phyloP scores from a whole-genome alignment of 352 stramenopile species.

The Phytophthora idaei region DNA sequence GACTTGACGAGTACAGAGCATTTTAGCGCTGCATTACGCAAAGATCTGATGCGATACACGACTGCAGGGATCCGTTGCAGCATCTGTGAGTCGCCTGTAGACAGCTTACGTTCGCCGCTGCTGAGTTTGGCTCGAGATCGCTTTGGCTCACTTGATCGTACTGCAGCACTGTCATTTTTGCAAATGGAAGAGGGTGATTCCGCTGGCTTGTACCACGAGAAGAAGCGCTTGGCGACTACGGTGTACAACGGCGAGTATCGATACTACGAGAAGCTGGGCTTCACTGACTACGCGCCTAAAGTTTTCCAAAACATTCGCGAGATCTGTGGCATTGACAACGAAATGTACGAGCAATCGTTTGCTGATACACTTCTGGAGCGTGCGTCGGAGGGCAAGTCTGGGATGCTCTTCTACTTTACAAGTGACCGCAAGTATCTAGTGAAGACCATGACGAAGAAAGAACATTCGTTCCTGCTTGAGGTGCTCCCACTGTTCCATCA shows the following conservation, averaged over 20 bases:
- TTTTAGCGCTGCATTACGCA: constrained; percentile 77
- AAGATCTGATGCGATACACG: constrained; percentile 88
- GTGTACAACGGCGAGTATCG: constrained; percentile 85
- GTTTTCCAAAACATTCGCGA: constrained; percentile 87
- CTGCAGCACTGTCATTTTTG: constrained; percentile 52
- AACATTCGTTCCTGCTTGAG: constrained; percentile 83
- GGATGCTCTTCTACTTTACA: constrained; percentile 91
- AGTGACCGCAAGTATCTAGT: constrained; percentile 86
- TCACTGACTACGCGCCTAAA: constrained; percentile 86
- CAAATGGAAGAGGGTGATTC: constrained; percentile 69
- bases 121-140: constrained; percentile 43
- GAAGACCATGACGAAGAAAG: constrained; percentile 90
- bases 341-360: constrained; percentile 86
- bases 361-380: constrained; percentile 82
- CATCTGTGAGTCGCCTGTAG: constrained; percentile 59
- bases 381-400: constrained; percentile 85
- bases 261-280: constrained; percentile 88
- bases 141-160: constrained; percentile 50
- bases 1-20: constrained; percentile 65
- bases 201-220: constrained; percentile 74
- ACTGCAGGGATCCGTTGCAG: constrained; percentile 84
- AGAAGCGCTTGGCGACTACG: constrained; percentile 81
- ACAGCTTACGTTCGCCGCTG: constrained; percentile 52
- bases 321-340: constrained; percentile 77
- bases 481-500: constrained; percentile 86